phyloP scores from a whole-genome alignment of 352 stramenopile species.

The Globisporangium cederbergense region DNA sequence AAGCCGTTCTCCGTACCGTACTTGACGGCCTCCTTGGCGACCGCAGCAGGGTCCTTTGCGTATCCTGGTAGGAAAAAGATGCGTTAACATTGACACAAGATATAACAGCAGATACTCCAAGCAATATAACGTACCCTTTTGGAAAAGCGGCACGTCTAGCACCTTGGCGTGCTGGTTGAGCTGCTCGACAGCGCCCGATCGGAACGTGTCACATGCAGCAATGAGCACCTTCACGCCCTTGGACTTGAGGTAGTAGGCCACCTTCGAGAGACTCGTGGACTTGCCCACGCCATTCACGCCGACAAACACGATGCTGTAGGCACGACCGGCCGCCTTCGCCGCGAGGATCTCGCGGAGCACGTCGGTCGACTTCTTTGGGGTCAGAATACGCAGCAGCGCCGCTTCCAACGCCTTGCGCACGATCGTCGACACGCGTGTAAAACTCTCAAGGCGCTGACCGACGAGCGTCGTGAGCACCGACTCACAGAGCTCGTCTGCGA shows the following conservation, averaged over 20 bases:
- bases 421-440: slow-evolving; percentile 88
- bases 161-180: slow-evolving; percentile 97
- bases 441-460: slow-evolving; percentile 94
- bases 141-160: slow-evolving; percentile 95
- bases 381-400: slow-evolving; percentile 93
- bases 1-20: slow-evolving; percentile 92
- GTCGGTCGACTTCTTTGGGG: slow-evolving; percentile 94
- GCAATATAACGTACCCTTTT: slow-evolving; percentile 51
- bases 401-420: slow-evolving; percentile 95
- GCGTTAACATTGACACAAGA: not conserved
- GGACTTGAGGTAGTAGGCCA: slow-evolving; percentile 98
- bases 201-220: slow-evolving; percentile 98
- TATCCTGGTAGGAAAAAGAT: slow-evolving; percentile 76
- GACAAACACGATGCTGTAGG: slow-evolving; percentile 98
- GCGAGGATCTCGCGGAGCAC: slow-evolving; percentile 93
- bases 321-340: slow-evolving; percentile 76
- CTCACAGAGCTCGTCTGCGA: slow-evolving; percentile 93
- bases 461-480: slow-evolving; percentile 93
- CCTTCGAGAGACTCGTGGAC: slow-evolving; percentile 98
- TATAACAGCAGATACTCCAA: not conserved
- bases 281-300: slow-evolving; percentile 99
- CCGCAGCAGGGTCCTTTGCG: slow-evolving; percentile 94
- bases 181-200: slow-evolving; percentile 98
- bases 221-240: slow-evolving; percentile 96
- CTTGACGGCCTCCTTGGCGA: slow-evolving; percentile 94